Base-by-base conservation (phyloP, 2,329 filamentous ascomycete genomes). In the Akanthomyces lecanii region DNA sequence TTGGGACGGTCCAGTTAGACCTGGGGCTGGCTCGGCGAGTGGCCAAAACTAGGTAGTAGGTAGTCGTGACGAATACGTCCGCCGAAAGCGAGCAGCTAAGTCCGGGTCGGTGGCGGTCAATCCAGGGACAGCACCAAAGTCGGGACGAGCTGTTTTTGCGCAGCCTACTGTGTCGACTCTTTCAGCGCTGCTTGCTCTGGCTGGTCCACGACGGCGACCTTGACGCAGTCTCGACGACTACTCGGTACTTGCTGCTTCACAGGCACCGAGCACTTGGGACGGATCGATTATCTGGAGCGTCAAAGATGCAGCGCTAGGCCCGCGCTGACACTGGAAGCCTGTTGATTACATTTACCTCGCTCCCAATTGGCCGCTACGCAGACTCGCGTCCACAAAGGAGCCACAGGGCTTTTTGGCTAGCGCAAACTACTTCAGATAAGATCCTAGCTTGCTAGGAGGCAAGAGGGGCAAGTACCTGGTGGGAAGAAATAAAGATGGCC, bases 321-420 rank as follows among this genome's bases (percentile, higher is more conserved):
- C 45, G 28, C 25, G 44, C 38, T 51, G 45, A 52, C 42, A 59
- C 62, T 61, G 58, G 28, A 61, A n/a, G 62, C 48, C 25, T 18
- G 18, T 18, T 62, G 69, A 72, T 72, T 72, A 71, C 70, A 72
- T 72, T 71, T 56, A 12, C 64, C 23, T 4, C 1, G 1, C 44
- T 30, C 10, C 65, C 25, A 71, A 10, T 72, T 71, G 71, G 71
- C 25, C 54, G 47, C 21, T 54, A 33, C 12, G 53, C 36, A 30
- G 25, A n/a, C 8, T 8, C 42, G 52, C 51, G 30, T 6, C 45
- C 48, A 59, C 44, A 38, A 25, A 36, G 36, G 47, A 55, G 57
- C 62, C 62, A 57, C 62, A 61, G 52, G 55, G 62, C 28, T 30
- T 30, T 30, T 30, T 30, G 28, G 1, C 28, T 30, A 30, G 28